Base-by-base conservation (phyloP, 495 filamentous ascomycete genomes). In the Podospora pseudoanserina region DNA sequence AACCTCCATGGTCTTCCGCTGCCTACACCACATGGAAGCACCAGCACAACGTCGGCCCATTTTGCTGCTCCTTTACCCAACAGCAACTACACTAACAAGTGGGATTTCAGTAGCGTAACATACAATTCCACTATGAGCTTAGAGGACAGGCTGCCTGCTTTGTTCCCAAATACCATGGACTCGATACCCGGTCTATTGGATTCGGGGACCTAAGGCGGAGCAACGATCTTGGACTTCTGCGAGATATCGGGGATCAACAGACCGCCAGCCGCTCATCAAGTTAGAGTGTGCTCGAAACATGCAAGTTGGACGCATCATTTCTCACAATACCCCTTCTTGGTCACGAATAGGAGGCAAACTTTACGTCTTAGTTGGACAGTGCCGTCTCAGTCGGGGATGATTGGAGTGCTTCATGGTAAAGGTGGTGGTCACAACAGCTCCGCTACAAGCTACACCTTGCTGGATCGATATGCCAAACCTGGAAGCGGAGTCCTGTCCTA, bases 401-500 rank as follows among this genome's bases (percentile, higher is more conserved):
- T 49, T 49, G 39, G 39, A 13, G 39, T 49, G 39, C 39, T 49
- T 49, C 15, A 13, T 49, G 0, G 39, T 49, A 49, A 49, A 11
- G 39, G 39, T 49, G 39, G 39, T 49, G 39, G 39, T 49, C 39
- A 49, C 39, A 49, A 49, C 39, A 49, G 39, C 39, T 49, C 39
- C 9, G 39, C 13, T 49, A 16, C 39, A 49, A 3, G 39, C 39
- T 49, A 49, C 39, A 49, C 39, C 39, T 49, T 49, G 39, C 39
- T 49, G 7, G 39, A 18, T 49, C 23, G 19, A 58, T 23, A 23
- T 19, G 55, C n/a, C 55, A 58, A 58, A 58, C n/a, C 23, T 19
- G 55, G n/a, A 53, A 53, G 39, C 67, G 57, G 57, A 68, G 16
- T n/a, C 62, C 39, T 19, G 62, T 34, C 56, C 16, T 65, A 63